Conservation (phyloP, 495 filamentous ascomycete species). For the Hyaloscypha bicolor region DNA sequence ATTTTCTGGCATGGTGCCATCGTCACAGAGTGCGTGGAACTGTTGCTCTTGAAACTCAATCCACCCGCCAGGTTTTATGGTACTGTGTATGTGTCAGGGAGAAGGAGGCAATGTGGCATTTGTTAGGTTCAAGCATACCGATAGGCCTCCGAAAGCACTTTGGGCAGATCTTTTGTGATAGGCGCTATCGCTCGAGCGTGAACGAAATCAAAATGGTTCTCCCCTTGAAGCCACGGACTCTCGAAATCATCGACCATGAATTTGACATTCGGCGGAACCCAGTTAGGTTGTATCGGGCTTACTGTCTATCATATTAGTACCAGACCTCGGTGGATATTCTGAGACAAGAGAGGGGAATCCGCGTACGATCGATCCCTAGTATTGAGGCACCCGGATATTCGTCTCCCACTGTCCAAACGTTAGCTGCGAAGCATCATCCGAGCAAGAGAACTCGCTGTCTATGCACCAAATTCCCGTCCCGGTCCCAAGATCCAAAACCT, state of each 20-base stretch:
- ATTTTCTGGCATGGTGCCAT: background rate
- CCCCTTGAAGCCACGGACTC: slow-evolving; percentile 49
- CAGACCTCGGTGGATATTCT: no score
- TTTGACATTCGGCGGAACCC: slow-evolving; percentile 50
- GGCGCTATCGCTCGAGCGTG: slow-evolving; percentile 52
- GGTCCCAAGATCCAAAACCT: background rate
- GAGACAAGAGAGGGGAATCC: no score
- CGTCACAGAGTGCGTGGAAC: slow-evolving; percentile 36
- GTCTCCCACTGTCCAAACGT: slow-evolving; percentile 7
- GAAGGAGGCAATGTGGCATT: slow-evolving; percentile 1
- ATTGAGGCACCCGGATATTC: slow-evolving; percentile 54
- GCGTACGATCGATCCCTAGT: slow-evolving; percentile 47
- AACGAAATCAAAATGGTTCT: slow-evolving; percentile 50
- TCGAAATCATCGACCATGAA: slow-evolving; percentile 58
- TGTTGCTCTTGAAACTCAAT: slow-evolving; percentile 46
- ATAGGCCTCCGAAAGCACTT: background rate
- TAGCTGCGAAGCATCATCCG: background rate
- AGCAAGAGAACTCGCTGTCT: background rate
- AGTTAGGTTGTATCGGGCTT: slow-evolving; percentile 49
- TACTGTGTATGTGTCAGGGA: slow-evolving; percentile 27
- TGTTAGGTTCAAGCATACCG: background rate
- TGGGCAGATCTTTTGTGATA: slow-evolving; percentile 50
- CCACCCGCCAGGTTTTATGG: slow-evolving; percentile 51
- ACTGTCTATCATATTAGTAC: slow-evolving; percentile 20
- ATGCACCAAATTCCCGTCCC: slow-evolving; percentile 4